Percentiles rank a stretch among this genome's conserved stretches.
These are phyloP conservation scores for Colletotrichum karsti DNA, from an alignment of 2,329 filamentous ascomycete genomes.

Conservation along the genomic window DNA sequence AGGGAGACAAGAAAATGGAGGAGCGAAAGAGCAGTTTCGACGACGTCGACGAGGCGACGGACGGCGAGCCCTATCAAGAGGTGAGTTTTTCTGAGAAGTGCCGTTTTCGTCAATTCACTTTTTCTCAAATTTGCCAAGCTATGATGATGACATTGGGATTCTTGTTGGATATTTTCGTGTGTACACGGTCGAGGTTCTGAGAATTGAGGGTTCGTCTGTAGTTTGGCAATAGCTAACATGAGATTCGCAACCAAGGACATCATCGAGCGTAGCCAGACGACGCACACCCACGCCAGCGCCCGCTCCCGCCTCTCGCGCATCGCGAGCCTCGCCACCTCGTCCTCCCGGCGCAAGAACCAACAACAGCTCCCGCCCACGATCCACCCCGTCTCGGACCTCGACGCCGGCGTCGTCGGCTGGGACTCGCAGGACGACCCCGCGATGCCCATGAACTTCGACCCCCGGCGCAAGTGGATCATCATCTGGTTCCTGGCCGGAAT, in stretches of 20 bases:
- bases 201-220: neutral
- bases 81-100: neutral
- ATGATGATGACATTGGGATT: neutral
- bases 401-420: slow-evolving; percentile 66
- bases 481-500: slow-evolving; percentile 65
- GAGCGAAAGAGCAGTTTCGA: slow-evolving; percentile 25
- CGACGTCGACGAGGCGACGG: slow-evolving; percentile 20
- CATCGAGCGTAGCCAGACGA: slow-evolving; percentile 4
- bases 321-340: slow-evolving; percentile 34
- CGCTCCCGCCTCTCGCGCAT: slow-evolving; percentile 34
- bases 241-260: neutral
- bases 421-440: slow-evolving; percentile 64
- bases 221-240: too few species aligned
- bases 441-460: slow-evolving; percentile 67
- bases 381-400: slow-evolving; percentile 60
- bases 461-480: slow-evolving; percentile 65
- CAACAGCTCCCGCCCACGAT: slow-evolving; percentile 43
- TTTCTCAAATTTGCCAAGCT: neutral
- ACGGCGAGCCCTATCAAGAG: slow-evolving; percentile 25
- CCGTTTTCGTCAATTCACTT: neutral
- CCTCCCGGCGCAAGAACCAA: slow-evolving; percentile 32
- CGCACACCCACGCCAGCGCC: slow-evolving; percentile 30
- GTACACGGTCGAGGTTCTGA: too few species aligned
- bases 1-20: neutral
- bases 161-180: too few species aligned